Evolutionary conservation across 2,329 filamentous ascomycete genomes (phyloP).

Genomic region (Penicillium sp.): DNA sequence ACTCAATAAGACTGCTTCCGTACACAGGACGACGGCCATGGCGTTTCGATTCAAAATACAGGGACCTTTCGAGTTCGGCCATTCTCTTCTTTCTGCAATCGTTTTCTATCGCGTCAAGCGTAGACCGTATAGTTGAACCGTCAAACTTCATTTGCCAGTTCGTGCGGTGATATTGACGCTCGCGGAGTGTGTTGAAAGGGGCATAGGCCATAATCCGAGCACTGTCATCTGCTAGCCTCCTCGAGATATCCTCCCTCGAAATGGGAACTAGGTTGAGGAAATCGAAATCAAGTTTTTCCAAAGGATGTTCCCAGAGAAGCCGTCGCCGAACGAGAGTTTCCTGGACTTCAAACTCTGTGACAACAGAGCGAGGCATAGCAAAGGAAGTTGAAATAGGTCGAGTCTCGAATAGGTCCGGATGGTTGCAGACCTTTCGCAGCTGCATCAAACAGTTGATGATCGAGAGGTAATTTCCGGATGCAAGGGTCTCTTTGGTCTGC

Average conservation of each 20-base stretch:
- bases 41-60: slow-evolving; percentile 80
- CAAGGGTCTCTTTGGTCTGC: slow-evolving; percentile 85
- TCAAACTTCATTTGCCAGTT: slow-evolving; percentile 65
- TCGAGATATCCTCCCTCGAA: slow-evolving; percentile 69
- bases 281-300: slow-evolving; percentile 70
- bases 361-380: slow-evolving; percentile 80
- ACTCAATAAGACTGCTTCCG: slow-evolving; percentile 76
- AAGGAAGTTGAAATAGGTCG: slow-evolving; percentile 96
- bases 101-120: slow-evolving; percentile 74
- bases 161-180: slow-evolving; percentile 65
- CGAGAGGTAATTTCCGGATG: slow-evolving; percentile 93
- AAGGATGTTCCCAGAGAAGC: slow-evolving; percentile 65
- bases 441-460: slow-evolving; percentile 99
- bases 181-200: slow-evolving; percentile 71
- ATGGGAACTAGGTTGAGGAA: slow-evolving; percentile 82
- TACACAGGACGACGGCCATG: slow-evolving; percentile 82
- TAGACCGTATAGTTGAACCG: slow-evolving; percentile 70
- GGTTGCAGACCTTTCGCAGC: slow-evolving; percentile 95
- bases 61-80: slow-evolving; percentile 78
- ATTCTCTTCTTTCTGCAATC: slow-evolving; percentile 70
- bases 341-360: slow-evolving; percentile 73
- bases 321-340: slow-evolving; percentile 72
- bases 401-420: slow-evolving; percentile 95
- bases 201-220: slow-evolving; percentile 72
- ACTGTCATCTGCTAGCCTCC: slow-evolving; percentile 56